Conservation (phyloP, 2,329 filamentous ascomycete genomes). For the Pseudogymnoascus sp. region DNA sequence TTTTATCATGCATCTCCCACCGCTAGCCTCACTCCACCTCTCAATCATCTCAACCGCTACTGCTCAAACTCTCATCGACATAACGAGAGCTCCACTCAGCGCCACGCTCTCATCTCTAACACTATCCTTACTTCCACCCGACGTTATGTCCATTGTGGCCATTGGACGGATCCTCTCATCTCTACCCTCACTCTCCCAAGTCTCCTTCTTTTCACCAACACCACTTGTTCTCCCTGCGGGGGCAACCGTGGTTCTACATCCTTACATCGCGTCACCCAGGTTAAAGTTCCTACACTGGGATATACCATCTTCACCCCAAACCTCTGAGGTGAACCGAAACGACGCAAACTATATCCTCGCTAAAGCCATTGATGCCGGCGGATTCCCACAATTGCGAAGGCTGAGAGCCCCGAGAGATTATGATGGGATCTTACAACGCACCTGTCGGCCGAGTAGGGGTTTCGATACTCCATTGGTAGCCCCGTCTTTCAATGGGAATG, state of each 20-base stretch:
- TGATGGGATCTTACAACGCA: constrained; percentile 59
- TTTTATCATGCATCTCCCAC: constrained; percentile 40
- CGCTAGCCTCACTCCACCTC: constrained; percentile 46
- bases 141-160: constrained; percentile 52
- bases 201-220: constrained; percentile 49
- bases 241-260: constrained; percentile 55
- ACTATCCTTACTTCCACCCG: constrained; percentile 39
- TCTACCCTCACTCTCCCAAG: constrained; percentile 38
- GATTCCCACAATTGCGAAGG: constrained; percentile 55
- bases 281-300: constrained; percentile 58
- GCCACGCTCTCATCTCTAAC: constrained; percentile 45
- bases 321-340: constrained; percentile 22
- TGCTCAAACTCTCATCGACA: constrained; percentile 49
- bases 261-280: constrained; percentile 52
- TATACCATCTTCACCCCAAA: constrained; percentile 41
- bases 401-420: constrained; percentile 64
- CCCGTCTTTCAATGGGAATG: background rate
- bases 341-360: constrained; percentile 59
- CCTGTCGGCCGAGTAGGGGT: constrained; percentile 46
- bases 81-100: constrained; percentile 49
- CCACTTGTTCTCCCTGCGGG: constrained; percentile 50
- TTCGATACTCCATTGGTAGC: constrained; percentile 18
- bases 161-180: constrained; percentile 50
- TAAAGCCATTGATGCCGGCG: constrained; percentile 51
- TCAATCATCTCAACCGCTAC: constrained; percentile 50